Conservation (phyloP, 2,329 filamentous ascomycete genomes). For the Colletotrichum somersetense region DNA sequence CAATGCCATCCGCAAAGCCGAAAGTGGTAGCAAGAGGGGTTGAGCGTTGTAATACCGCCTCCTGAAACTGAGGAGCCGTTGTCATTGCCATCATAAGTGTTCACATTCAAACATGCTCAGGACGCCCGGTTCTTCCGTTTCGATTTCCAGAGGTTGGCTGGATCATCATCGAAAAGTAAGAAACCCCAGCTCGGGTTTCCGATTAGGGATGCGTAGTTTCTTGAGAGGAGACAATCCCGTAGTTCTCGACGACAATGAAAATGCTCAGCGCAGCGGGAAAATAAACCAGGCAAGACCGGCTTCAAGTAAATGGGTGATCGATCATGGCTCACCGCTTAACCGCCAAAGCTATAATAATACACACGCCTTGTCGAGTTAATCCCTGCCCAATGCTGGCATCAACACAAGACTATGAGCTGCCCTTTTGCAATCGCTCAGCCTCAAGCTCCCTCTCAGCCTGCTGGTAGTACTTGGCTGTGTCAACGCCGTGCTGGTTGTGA, state of each 20-base stretch:
- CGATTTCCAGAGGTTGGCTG: background rate
- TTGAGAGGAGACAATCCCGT: background rate
- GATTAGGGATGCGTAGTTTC: background rate
- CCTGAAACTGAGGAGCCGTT: background rate
- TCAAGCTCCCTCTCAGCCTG: constrained; percentile 95
- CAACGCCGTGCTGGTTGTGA: constrained; percentile 93
- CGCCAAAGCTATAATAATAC: constrained; percentile 20
- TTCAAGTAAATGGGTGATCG: background rate
- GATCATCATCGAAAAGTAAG: background rate
- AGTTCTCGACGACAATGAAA: background rate
- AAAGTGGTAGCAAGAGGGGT: background rate
- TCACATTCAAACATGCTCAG: background rate
- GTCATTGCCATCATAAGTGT: background rate
- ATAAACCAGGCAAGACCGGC: background rate
- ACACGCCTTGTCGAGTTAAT: background rate
- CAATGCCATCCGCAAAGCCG: background rate
- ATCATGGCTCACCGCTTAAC: background rate
- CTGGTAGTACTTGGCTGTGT: constrained; percentile 98
- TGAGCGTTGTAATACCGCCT: background rate
- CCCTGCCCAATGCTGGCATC: constrained; percentile 8
- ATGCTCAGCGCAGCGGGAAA: background rate
- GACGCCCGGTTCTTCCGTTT: background rate
- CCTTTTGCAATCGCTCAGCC: constrained; percentile 66
- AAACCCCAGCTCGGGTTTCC: no score
- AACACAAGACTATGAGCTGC: constrained; percentile 6